Conservation (phyloP, 2,329 filamentous ascomycete species). For the Sordariomycetes sp. region DNA sequence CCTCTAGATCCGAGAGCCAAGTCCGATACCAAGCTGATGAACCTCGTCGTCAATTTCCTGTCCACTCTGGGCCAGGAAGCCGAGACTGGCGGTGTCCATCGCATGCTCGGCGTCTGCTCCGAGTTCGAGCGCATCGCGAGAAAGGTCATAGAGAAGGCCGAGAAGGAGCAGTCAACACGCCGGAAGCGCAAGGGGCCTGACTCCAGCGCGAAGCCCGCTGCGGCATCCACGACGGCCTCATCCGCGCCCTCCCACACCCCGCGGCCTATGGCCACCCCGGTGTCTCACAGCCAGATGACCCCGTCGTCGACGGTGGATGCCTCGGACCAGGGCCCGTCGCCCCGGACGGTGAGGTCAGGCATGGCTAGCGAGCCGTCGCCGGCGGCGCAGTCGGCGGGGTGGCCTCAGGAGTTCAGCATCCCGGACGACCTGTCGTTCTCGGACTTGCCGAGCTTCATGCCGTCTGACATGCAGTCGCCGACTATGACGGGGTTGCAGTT, state of each 20-base stretch:
- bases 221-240: constrained; percentile 9
- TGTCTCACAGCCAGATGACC: constrained; percentile 14
- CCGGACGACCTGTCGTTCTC: constrained; percentile 28
- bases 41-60: constrained; percentile 81
- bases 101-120: constrained; percentile 88
- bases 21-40: constrained; percentile 85
- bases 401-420: constrained; percentile 30
- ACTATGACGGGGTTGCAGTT: constrained; percentile 28
- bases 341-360: constrained; percentile 14
- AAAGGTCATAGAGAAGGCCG: constrained; percentile 79
- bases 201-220: constrained; percentile 5
- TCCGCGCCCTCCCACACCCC: constrained; percentile 16
- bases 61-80: constrained; percentile 82
- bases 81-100: constrained; percentile 78
- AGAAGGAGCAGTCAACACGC: constrained; percentile 67
- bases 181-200: constrained; percentile 74
- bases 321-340: background rate
- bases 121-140: constrained; percentile 93
- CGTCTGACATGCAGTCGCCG: constrained; percentile 18
- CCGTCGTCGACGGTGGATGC: constrained; percentile 10
- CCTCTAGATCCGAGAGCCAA: constrained; percentile 79
- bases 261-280: constrained; percentile 11
- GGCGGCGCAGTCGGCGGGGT: constrained; percentile 26
- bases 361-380: constrained; percentile 28
- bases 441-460: constrained; percentile 29